Conservation (phyloP, 106 monocot species). For the Xerophyta viscosa region DNA sequence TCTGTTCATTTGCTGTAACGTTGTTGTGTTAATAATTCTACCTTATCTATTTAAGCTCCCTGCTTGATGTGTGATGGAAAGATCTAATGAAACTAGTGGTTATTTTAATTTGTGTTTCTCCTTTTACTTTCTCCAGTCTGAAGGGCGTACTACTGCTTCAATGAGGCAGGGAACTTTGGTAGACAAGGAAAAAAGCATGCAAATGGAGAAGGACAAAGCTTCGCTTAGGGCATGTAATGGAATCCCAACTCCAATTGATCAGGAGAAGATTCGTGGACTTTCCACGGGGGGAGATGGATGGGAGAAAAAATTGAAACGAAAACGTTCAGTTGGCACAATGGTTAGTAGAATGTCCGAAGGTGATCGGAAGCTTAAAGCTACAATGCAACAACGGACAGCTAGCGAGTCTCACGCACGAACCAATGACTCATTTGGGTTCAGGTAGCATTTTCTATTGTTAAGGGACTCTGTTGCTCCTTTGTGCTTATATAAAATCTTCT, state of each 20-base stretch:
- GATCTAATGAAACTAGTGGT: no score
- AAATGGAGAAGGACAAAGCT: constrained; percentile 60
- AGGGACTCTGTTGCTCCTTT: no score
- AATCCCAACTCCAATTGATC: constrained; percentile 18
- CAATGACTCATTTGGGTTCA: constrained; percentile 43
- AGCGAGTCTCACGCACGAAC: constrained; percentile 40
- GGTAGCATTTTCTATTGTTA: no score
- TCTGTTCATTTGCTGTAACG: no score
- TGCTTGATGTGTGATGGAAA: no score
- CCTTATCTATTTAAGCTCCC: no score
- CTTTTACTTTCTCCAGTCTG: constrained; percentile 37
- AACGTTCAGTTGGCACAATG: constrained; percentile 64
- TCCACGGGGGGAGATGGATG: constrained; percentile 65
- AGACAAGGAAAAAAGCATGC: constrained; percentile 41
- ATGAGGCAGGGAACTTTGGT: constrained; percentile 37
- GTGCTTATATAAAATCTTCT: no score
- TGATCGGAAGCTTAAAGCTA: constrained; percentile 56
- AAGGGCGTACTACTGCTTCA: constrained; percentile 41
- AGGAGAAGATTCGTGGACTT: constrained; percentile 55
- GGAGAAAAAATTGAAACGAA: constrained; percentile 77
- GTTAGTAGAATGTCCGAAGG: constrained; percentile 43
- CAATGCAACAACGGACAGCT: constrained; percentile 34
- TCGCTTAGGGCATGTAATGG: constrained; percentile 38
- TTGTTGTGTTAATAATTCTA: no score
- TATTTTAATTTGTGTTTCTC: constrained; percentile 1